Evolutionary conservation across 176 grass and related monocot genomes (phyloP).

Genomic region (Triticum dicoccoides): DNA sequence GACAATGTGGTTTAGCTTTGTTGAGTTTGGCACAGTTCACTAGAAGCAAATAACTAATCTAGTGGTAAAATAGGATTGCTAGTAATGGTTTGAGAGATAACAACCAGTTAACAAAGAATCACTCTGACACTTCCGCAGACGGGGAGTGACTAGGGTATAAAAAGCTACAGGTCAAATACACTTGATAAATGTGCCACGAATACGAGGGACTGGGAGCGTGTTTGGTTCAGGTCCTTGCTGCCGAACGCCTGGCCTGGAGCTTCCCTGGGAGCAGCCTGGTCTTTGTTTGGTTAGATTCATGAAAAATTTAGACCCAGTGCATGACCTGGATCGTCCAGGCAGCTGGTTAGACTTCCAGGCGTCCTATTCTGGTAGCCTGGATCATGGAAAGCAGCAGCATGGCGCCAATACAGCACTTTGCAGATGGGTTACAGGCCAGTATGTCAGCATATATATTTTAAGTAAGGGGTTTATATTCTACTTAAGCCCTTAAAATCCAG

Average conservation of each 20-base stretch:
- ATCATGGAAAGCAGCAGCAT: too few relatives aligned
- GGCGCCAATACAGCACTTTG: too few relatives aligned
- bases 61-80: not conserved
- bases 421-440: too few relatives aligned
- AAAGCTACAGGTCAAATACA: not conserved
- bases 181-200: not conserved
- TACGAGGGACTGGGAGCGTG: not conserved
- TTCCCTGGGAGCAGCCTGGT: too few relatives aligned
- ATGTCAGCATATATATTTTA: not conserved
- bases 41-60: not conserved
- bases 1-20: not conserved
- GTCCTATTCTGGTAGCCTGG: too few relatives aligned
- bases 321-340: too few relatives aligned
- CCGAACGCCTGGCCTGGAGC: too few relatives aligned
- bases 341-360: too few relatives aligned
- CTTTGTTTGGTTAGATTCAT: too few relatives aligned
- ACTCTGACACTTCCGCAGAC: not conserved
- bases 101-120: not conserved
- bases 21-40: not conserved
- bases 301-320: too few relatives aligned
- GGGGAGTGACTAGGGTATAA: not conserved
- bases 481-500: constrained; percentile 6
- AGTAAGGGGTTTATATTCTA: not conserved
- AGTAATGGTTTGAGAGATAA: not conserved
- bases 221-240: too few relatives aligned